phyloP scores from a whole-genome alignment of 305 asterid genomes.

The Striga hermonthica region DNA sequence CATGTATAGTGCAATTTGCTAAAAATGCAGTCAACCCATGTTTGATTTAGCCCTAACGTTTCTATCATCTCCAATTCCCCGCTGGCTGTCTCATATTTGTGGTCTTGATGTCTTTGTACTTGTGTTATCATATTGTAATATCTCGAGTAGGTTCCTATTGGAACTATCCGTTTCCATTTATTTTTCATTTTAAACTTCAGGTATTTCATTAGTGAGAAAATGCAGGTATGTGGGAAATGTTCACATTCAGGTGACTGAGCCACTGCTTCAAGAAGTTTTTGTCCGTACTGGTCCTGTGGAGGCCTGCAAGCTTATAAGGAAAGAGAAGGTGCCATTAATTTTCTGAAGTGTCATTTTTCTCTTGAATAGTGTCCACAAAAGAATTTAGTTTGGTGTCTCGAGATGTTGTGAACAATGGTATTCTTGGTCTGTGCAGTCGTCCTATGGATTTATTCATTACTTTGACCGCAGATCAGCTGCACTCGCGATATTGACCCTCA shows the following conservation, averaged over 20 bases:
- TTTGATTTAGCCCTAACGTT: slow-evolving; percentile 10
- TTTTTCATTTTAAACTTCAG: slow-evolving; percentile 28
- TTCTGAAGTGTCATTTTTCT: background rate
- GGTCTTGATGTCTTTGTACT: slow-evolving; percentile 20
- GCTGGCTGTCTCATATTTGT: slow-evolving; percentile 13
- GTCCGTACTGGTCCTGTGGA: slow-evolving; percentile 81
- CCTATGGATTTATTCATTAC: slow-evolving; percentile 83
- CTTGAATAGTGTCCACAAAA: slow-evolving; percentile 14
- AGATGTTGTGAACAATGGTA: slow-evolving; percentile 23
- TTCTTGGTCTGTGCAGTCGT: slow-evolving; percentile 57
- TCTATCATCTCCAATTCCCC: slow-evolving; percentile 24
- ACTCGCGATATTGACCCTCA: slow-evolving; percentile 67
- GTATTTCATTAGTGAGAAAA: slow-evolving; percentile 37
- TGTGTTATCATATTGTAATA: slow-evolving; percentile 28
- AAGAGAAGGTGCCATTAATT: slow-evolving; percentile 62
- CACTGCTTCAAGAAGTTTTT: slow-evolving; percentile 90
- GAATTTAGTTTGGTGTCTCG: slow-evolving; percentile 25
- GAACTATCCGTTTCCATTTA: slow-evolving; percentile 23
- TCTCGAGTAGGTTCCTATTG: slow-evolving; percentile 31
- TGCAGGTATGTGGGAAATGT: slow-evolving; percentile 96
- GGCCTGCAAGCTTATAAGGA: slow-evolving; percentile 89
- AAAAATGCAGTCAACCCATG: slow-evolving; percentile 15
- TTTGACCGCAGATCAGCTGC: slow-evolving; percentile 84
- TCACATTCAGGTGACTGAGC: slow-evolving; percentile 83
- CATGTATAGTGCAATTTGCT: slow-evolving; percentile 21